These are phyloP conservation scores for Closterium sp. DNA, from an alignment of 139 green algal genomes.

Conservation along the genomic window DNA sequence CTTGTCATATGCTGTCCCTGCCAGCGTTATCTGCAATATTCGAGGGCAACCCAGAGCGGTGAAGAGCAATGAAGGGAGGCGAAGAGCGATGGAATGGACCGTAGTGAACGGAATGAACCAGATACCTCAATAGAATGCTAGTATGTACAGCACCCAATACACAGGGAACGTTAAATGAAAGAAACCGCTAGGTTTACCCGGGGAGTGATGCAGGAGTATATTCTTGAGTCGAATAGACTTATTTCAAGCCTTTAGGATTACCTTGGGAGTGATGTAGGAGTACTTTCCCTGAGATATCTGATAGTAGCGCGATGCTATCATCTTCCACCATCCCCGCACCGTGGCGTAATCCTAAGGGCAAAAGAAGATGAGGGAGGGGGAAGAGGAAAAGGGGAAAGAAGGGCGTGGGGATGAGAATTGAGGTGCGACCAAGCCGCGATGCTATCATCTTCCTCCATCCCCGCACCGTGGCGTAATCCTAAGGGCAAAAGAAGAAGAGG, in stretches of 20 bases:
- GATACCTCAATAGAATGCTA: too few species aligned
- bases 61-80: neutral
- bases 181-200: too few species aligned
- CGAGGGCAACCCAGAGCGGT: neutral
- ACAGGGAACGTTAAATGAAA: too few species aligned
- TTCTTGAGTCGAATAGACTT: too few species aligned
- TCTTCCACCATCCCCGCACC: neutral
- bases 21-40: neutral
- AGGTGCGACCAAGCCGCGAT: too few species aligned
- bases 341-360: neutral
- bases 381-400: neutral
- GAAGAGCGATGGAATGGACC: neutral
- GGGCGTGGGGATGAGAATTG: neutral
- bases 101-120: too few species aligned
- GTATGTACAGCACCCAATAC: too few species aligned
- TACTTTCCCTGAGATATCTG: neutral
- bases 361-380: neutral
- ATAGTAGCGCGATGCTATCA: neutral
- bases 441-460: too few species aligned
- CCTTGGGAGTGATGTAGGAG: neutral
- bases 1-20: neutral
- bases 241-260: too few species aligned
- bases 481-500: neutral
- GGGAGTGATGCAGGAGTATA: too few species aligned
- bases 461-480: too few species aligned